Conservation (phyloP, 2,329 filamentous ascomycete genomes). For the Trematosphaeria pertusa region DNA sequence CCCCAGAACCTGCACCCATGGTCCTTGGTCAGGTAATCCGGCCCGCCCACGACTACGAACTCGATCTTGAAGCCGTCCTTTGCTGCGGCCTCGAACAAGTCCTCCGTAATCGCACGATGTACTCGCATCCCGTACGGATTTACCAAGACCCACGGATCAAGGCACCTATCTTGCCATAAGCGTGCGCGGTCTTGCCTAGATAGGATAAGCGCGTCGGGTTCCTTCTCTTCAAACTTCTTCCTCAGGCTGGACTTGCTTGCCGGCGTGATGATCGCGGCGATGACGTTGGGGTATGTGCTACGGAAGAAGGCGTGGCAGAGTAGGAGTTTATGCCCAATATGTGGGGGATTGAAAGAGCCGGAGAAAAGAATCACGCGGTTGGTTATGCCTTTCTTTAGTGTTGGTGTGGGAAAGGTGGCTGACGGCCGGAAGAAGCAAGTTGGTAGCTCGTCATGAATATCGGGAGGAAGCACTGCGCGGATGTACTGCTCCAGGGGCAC, state of each 20-base stretch:
- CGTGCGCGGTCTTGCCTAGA: no score
- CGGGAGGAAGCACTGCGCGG: background rate
- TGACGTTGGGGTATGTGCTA: background rate
- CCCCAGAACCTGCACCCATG: background rate
- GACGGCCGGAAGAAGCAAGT: background rate
- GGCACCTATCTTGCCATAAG: no score
- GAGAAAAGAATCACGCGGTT: background rate
- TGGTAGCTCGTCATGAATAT: background rate
- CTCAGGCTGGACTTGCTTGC: background rate
- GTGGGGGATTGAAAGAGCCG: slow-evolving; percentile 5
- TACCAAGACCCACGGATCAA: no score
- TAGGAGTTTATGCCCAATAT: slow-evolving; percentile 6
- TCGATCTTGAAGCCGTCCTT: background rate
- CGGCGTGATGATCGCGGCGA: background rate
- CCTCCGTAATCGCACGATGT: no score
- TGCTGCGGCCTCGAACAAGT: no score
- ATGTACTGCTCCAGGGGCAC: background rate
- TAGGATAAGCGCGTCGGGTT: background rate
- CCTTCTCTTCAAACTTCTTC: background rate
- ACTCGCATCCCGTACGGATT: no score
- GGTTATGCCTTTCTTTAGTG: background rate
- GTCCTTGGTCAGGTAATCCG: background rate
- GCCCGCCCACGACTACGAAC: background rate
- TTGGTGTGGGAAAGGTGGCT: background rate
- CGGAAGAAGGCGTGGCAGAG: slow-evolving; percentile 1